Conservation (phyloP, 345 rosid species). For the Garcia nutans region DNA sequence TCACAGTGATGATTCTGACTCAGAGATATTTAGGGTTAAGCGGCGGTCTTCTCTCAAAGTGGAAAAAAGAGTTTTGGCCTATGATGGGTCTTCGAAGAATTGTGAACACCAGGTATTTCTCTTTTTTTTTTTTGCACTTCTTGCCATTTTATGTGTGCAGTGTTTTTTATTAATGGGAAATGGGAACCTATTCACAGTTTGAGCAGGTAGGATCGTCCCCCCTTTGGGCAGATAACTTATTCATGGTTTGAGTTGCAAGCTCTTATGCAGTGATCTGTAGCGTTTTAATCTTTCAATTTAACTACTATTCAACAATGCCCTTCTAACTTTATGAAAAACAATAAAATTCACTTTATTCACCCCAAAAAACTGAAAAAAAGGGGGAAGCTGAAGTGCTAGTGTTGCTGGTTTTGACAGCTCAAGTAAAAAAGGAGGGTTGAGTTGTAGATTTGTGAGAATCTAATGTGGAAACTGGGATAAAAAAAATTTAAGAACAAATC, state of each 20-base stretch:
- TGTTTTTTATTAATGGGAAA: not conserved
- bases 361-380: no score
- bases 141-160: not conserved
- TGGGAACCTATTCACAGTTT: not conserved
- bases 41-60: constrained; percentile 71
- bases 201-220: not conserved
- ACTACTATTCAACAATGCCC: not conserved
- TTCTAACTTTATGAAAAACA: not conserved
- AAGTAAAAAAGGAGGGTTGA: not conserved
- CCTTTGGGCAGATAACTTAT: no score
- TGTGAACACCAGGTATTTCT: constrained; percentile 60
- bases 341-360: no score
- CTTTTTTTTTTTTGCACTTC: not conserved
- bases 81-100: constrained; percentile 38
- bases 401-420: no score
- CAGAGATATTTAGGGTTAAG: constrained; percentile 82
- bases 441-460: not conserved
- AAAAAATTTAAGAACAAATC: not conserved
- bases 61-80: constrained; percentile 53
- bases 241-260: not conserved
- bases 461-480: not conserved
- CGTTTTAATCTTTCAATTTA: not conserved
- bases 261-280: not conserved
- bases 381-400: no score
- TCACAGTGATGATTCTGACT: constrained; percentile 81